Evolutionary conservation across 768 basidiomycete genomes (phyloP).

Genomic region (Trametes cinnabarina): DNA sequence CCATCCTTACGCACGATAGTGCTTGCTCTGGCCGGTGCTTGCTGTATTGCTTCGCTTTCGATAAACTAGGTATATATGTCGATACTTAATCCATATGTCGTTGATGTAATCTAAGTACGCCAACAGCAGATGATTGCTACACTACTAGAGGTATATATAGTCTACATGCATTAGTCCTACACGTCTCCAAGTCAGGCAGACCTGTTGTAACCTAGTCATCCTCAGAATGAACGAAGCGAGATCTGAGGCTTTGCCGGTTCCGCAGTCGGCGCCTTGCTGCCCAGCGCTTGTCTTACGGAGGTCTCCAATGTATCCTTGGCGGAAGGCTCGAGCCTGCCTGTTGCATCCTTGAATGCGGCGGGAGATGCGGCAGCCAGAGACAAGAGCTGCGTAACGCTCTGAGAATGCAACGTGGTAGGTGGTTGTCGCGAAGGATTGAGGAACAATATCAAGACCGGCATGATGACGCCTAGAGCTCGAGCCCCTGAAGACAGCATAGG

Average conservation of each 20-base stretch:
- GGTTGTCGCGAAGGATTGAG: slow-evolving; percentile 51
- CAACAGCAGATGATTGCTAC: slow-evolving; percentile 18
- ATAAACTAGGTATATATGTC: slow-evolving; percentile 16
- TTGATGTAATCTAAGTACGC: slow-evolving; percentile 17
- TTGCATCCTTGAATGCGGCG: slow-evolving; percentile 80
- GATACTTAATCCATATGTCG: slow-evolving; percentile 16
- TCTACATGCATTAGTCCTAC: slow-evolving; percentile 18
- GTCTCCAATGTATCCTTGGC: slow-evolving; percentile 67
- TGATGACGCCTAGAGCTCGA: slow-evolving; percentile 62
- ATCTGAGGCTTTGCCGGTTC: slow-evolving; percentile 67
- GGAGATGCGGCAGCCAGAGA: slow-evolving; percentile 71
- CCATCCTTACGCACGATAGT: slow-evolving; percentile 72
- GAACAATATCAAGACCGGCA: slow-evolving; percentile 74
- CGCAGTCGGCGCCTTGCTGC: slow-evolving; percentile 36
- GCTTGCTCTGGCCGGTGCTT: not conserved
- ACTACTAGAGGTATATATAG: slow-evolving; percentile 18
- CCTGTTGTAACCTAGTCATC: not conserved
- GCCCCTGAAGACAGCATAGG: slow-evolving; percentile 47
- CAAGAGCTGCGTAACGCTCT: slow-evolving; percentile 67
- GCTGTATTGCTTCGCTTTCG: slow-evolving; percentile 1
- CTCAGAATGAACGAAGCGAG: slow-evolving; percentile 67
- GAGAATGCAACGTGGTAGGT: slow-evolving; percentile 47
- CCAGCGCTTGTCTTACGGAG: slow-evolving; percentile 74
- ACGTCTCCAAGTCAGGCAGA: not conserved
- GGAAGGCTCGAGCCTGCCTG: slow-evolving; percentile 57